A percentile compares a stretch with the other conserved stretches of the same genome.
Evolutionary conservation across 2,329 filamentous ascomycete genomes (phyloP).

Genomic region (Ophiostoma himal-ulmi): DNA sequence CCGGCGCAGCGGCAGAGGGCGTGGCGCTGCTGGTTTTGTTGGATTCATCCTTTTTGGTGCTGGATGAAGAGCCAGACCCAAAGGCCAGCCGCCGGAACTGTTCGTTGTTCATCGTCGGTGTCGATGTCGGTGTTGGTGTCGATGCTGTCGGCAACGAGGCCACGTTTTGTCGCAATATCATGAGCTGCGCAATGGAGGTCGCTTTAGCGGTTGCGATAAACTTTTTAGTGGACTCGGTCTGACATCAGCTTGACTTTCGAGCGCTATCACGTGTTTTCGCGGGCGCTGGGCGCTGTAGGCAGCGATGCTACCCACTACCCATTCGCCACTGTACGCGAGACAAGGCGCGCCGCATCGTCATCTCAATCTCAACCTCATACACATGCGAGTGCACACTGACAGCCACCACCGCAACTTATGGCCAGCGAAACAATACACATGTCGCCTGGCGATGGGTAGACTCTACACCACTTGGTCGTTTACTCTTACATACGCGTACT

Average conservation of each 20-base stretch:
- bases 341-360: constrained; percentile 16
- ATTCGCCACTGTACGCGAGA: constrained; percentile 24
- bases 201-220: constrained; percentile 9
- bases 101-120: constrained; percentile 76
- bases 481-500: neutral
- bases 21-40: constrained; percentile 24
- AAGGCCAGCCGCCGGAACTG: constrained; percentile 81
- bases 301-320: neutral
- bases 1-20: constrained; percentile 30
- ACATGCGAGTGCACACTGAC: neutral
- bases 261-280: constrained; percentile 26
- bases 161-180: neutral
- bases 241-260: neutral
- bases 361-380: neutral
- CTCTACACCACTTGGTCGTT: neutral
- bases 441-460: constrained; percentile 15
- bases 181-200: neutral
- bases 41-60: constrained; percentile 28
- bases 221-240: neutral
- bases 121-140: neutral
- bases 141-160: neutral
- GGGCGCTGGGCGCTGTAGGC: constrained; percentile 16
- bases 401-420: neutral
- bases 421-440: constrained; percentile 9
- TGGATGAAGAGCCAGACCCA: constrained; percentile 29